These are phyloP conservation scores for Aspergillus jensenii DNA, from an alignment of 2,329 filamentous ascomycete species.

Conservation along the genomic window DNA sequence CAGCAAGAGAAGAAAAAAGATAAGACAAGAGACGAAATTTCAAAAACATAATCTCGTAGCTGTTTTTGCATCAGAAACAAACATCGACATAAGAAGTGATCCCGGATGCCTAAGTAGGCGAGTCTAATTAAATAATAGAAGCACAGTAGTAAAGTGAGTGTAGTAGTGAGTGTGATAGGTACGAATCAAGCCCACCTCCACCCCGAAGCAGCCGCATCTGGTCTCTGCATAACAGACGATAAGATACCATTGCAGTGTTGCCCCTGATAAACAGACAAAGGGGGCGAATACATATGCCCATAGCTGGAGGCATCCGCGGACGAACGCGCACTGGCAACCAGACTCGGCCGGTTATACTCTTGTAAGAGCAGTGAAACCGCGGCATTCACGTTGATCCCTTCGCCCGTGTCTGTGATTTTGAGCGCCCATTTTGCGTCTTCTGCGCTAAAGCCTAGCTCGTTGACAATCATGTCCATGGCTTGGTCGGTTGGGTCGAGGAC, in stretches of 20 bases:
- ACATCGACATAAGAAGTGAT: not conserved
- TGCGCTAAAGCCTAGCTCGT: conserved; percentile 58
- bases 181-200: conserved; percentile 40
- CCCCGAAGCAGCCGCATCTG: conserved; percentile 28
- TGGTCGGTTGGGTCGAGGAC: conserved; percentile 56
- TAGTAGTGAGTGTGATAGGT: not conserved
- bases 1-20: not conserved
- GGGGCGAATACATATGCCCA: not conserved
- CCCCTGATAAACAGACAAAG: conserved; percentile 4
- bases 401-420: conserved; percentile 59
- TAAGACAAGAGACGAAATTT: not conserved
- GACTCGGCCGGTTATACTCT: conserved; percentile 31
- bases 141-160: not conserved
- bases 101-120: too few species aligned
- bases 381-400: conserved; percentile 57
- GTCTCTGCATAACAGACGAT: conserved; percentile 25
- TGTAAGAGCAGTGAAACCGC: conserved; percentile 57
- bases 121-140: too few species aligned
- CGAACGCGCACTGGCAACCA: conserved; percentile 18
- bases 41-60: not conserved
- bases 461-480: conserved; percentile 57
- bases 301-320: not conserved
- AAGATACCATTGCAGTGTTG: conserved; percentile 20
- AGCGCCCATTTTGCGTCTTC: conserved; percentile 58
- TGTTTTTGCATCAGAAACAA: not conserved